phyloP scores from a whole-genome alignment of 2,329 filamentous ascomycete species.

The Eutypella sp. region DNA sequence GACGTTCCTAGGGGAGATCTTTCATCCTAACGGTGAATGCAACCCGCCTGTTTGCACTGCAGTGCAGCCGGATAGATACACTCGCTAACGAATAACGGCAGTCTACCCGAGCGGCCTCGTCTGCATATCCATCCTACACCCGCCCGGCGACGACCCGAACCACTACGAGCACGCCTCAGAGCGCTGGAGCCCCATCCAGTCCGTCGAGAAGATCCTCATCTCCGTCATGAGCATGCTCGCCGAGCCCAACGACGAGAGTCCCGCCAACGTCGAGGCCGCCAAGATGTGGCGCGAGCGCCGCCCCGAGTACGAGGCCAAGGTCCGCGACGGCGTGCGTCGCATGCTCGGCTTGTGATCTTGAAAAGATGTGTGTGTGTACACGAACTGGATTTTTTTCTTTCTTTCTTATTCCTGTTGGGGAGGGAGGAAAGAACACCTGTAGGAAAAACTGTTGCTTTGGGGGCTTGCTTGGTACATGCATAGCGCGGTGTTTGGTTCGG shows the following conservation, averaged over 20 bases:
- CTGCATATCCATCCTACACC: slow-evolving; percentile 97
- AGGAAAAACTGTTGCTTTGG: not conserved
- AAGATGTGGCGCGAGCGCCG: slow-evolving; percentile 91
- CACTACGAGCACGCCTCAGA: slow-evolving; percentile 96
- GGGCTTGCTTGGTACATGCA: slow-evolving; percentile 8
- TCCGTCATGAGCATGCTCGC: slow-evolving; percentile 98
- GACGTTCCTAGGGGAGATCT: slow-evolving; percentile 91
- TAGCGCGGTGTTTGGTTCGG: slow-evolving; percentile 19
- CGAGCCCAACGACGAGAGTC: slow-evolving; percentile 94
- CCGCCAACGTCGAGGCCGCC: slow-evolving; percentile 92
- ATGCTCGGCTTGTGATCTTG: slow-evolving; percentile 64
- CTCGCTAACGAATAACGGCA: slow-evolving; percentile 29
- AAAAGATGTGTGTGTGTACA: not conserved
- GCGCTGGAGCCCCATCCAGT: slow-evolving; percentile 94
- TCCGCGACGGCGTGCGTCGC: slow-evolving; percentile 74
- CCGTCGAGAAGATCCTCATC: slow-evolving; percentile 94
- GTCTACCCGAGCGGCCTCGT: slow-evolving; percentile 90
- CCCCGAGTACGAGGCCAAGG: slow-evolving; percentile 78
- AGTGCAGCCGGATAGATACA: not conserved
- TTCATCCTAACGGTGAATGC: slow-evolving; percentile 95
- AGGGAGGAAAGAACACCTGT: not conserved
- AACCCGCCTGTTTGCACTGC: slow-evolving; percentile 15
- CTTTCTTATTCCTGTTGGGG: no score
- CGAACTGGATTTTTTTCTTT: not conserved
- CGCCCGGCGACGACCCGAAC: slow-evolving; percentile 94